phyloP scores from a whole-genome alignment of 140 eudicot genomes.

The Flaveria floridana region DNA sequence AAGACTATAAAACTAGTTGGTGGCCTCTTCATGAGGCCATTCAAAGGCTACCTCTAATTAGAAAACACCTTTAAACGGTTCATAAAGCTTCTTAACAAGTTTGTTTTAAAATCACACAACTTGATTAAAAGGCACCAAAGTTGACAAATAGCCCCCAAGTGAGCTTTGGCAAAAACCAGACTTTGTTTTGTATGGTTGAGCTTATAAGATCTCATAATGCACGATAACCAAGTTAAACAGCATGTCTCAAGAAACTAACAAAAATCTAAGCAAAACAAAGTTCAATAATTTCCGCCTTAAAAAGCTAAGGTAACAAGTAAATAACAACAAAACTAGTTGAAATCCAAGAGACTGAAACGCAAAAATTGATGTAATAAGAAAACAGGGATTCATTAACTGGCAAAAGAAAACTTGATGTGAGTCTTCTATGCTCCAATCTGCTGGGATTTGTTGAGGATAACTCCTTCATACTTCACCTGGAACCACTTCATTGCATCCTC shows the following conservation, averaged over 20 bases:
- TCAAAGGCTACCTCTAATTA: no score
- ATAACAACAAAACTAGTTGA: conserved; percentile 20
- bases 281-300: conserved; percentile 8
- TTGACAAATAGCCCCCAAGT: no score
- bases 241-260: conserved; percentile 12
- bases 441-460: conserved; percentile 70
- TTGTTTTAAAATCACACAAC: no score
- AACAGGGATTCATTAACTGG: neutral
- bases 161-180: no score
- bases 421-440: conserved; percentile 40
- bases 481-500: conserved; percentile 86
- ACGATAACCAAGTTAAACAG: conserved; percentile 11
- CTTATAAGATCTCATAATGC: no score
- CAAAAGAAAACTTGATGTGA: conserved; percentile 11
- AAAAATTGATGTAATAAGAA: conserved; percentile 25
- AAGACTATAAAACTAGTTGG: no score
- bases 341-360: conserved; percentile 13
- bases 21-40: no score
- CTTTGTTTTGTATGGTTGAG: no score
- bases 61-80: no score
- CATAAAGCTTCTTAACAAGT: no score
- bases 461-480: conserved; percentile 78
- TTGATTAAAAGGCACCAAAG: no score
- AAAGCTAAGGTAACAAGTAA: conserved; percentile 21
- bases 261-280: conserved; percentile 22